Base-by-base conservation (phyloP, 116 monocot species). In the Cymodocea nodosa region DNA sequence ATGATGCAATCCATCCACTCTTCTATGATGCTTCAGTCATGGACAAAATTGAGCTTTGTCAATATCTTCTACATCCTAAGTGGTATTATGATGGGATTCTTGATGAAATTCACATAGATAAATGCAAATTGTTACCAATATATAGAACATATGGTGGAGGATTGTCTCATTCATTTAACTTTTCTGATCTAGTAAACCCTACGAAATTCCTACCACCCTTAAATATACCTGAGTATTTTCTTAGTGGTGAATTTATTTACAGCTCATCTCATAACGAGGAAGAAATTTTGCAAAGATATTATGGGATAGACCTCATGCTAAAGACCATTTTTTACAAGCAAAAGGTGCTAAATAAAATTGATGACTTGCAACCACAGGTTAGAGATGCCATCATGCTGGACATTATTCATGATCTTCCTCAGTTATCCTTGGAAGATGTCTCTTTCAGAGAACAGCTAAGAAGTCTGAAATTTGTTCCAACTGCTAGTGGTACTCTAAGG, bases 401-500 rank as follows among this genome's bases (percentile, higher is more conserved):
- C 35, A 76, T 99, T 69, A 79, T 99, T 24, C 80, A 76, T 73
- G 92, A 99, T 62, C 82, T 99, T 50, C 99, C 92, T 60, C 99
- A 99, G 76, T 64, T 99, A 15, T 86, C 72, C 60, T 59, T 76
- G 48, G 76, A 77, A 65, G 92, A 99, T 73, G 66, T 80, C 55
- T 75, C 77, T 30, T 75, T 99, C 56, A 99, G 82, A 74, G 83
- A 81, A 53, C 64, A 51, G 64, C 58, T 99, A 60, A 82, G 71
- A 51, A 59, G 22, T 34, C 62, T 87, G 59, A 80, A 81, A 78
- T 99, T 99, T 84, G 84, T 99, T 63, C 89, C 89, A 20, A 92
- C 82, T 22, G 62, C 59, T 17, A 81, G 62, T 80, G 87, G 92
- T 4, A 71, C 9, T 66, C 83, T 92, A 75, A 81, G 68, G 52